Conservation (phyloP, 441 rosid species). For the Metrosideros polymorpha region DNA sequence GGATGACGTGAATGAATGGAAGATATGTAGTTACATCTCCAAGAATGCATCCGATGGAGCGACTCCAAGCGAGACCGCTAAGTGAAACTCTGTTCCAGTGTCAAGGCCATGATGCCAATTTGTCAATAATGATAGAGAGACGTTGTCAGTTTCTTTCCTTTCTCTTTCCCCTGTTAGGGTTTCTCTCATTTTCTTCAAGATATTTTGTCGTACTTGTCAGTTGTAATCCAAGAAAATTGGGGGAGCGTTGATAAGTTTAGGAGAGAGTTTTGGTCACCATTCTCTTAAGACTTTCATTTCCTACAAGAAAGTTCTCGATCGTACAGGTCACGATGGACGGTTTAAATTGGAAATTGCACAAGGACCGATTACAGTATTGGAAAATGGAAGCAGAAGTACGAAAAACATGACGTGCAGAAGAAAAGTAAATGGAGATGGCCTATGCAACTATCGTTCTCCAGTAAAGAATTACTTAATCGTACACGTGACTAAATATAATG, state of each 20-base stretch:
- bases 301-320: neutral
- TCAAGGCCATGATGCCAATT: neutral
- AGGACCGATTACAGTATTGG: neutral
- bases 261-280: neutral
- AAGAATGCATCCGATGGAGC: neutral
- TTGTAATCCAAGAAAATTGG: neutral
- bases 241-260: neutral
- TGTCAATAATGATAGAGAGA: neutral
- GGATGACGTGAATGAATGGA: neutral
- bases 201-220: neutral
- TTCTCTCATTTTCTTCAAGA: neutral
- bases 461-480: neutral
- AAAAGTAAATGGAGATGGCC: neutral
- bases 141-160: neutral
- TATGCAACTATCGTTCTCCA: neutral
- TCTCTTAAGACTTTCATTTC: neutral
- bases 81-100: neutral
- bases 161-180: neutral
- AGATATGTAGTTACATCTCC: neutral
- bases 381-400: neutral
- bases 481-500: neutral
- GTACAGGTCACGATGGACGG: neutral
- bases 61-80: neutral
- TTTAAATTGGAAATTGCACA: neutral
- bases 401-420: neutral